Percentiles rank a stretch among this genome's conserved stretches.
Evolutionary conservation across 805 yeast genomes (phyloP).

Genomic region (Candida odintsovae): DNA sequence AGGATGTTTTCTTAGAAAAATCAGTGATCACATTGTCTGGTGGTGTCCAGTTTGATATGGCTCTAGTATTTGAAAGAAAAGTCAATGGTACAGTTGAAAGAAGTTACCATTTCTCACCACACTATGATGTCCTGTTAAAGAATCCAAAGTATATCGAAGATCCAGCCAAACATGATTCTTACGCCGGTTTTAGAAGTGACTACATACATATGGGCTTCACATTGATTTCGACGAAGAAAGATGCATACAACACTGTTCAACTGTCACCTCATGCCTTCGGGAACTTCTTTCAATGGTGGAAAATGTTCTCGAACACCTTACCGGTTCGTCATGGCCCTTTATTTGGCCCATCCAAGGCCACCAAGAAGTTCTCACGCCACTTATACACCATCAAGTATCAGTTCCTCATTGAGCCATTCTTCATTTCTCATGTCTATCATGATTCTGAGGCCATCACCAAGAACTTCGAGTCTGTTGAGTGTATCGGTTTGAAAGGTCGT

Average conservation of each 20-base stretch:
- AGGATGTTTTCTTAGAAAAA: constrained; percentile 37
- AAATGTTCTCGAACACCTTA: constrained; percentile 69
- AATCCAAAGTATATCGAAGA: constrained; percentile 51
- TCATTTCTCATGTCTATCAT: constrained; percentile 65
- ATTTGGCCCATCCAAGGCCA: constrained; percentile 49
- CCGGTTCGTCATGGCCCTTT: constrained; percentile 75
- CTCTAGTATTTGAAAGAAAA: constrained; percentile 50
- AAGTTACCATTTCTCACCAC: constrained; percentile 47
- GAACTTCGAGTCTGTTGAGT: constrained; percentile 34
- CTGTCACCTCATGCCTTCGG: constrained; percentile 62
- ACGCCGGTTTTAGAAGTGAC: constrained; percentile 72
- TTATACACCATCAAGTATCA: constrained; percentile 75
- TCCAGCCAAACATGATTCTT: constrained; percentile 64
- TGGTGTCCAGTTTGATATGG: constrained; percentile 51
- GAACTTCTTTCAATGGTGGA: constrained; percentile 84
- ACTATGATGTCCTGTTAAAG: constrained; percentile 49
- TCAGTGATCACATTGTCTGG: constrained; percentile 54
- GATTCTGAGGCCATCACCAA: constrained; percentile 37
- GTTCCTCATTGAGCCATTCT: constrained; percentile 67
- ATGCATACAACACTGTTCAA: constrained; percentile 66
- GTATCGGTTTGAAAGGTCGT: constrained; percentile 67
- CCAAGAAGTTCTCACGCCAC: constrained; percentile 70
- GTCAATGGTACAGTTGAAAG: constrained; percentile 26
- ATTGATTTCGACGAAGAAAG: constrained; percentile 35
- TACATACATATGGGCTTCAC: constrained; percentile 69